Evolutionary conservation across 1,139 yeast genomes (phyloP).

Genomic region (Yamadazyma oceani): DNA sequence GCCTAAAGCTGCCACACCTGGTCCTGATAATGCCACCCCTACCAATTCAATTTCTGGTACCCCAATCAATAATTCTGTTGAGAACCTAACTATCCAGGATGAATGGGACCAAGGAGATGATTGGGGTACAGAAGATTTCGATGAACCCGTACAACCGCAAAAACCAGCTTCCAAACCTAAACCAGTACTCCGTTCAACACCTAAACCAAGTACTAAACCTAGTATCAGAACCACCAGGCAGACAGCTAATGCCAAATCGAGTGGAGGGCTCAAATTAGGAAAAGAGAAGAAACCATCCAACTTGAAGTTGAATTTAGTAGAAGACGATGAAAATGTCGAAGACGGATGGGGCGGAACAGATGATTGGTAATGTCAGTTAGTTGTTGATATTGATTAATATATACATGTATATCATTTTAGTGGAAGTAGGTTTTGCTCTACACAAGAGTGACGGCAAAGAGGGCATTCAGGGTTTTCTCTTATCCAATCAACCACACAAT

Average conservation of each 20-base stretch:
- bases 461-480: conserved; percentile 91
- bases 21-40: conserved; percentile 11
- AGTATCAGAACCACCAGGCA: conserved; percentile 2
- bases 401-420: conserved; percentile 36
- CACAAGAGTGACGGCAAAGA: conserved; percentile 74
- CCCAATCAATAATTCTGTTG: conserved; percentile 6
- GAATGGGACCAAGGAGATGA: conserved; percentile 15
- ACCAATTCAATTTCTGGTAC: conserved; percentile 12
- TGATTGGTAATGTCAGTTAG: conserved; percentile 19
- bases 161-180: conserved; percentile 2
- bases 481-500: conserved; percentile 86
- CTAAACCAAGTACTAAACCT: background rate
- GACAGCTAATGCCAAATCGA: conserved; percentile 8
- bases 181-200: no score
- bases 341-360: conserved; percentile 56
- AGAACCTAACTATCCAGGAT: conserved; percentile 14
- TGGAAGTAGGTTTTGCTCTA: conserved; percentile 74
- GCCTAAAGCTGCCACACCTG: conserved; percentile 27
- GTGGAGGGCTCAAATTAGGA: conserved; percentile 28
- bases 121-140: conserved; percentile 14
- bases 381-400: conserved; percentile 1
- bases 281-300: conserved; percentile 25
- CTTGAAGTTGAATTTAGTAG: conserved; percentile 39
- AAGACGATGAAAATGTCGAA: conserved; percentile 36
- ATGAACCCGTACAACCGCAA: conserved; percentile 7